Percentiles rank a stretch among this genome's conserved stretches.
Evolutionary conservation across 2,329 filamentous ascomycete genomes (phyloP).

Genomic region (Fusarium musae): DNA sequence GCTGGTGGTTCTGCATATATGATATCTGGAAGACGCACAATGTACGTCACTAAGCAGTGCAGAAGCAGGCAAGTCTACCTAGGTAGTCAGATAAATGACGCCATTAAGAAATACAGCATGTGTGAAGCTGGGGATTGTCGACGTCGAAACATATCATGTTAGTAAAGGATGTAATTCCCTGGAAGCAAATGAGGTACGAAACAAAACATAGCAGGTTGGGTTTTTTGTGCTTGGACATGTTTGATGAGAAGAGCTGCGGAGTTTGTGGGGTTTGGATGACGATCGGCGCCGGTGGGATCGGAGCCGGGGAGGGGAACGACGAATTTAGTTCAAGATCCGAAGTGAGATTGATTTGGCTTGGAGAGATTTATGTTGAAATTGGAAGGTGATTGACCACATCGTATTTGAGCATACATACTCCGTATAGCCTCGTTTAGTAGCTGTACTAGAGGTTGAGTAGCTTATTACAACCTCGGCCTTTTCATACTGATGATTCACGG

Average conservation of each 20-base stretch:
- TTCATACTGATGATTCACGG: conserved; percentile 5
- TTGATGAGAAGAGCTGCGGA: conserved; percentile 3
- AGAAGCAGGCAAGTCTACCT: background rate
- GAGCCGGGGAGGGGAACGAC: conserved; percentile 26
- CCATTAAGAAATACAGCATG: background rate
- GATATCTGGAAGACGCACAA: conserved; percentile 6
- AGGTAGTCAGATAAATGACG: background rate
- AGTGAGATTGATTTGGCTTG: background rate
- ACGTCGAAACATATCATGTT: background rate
- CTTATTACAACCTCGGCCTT: background rate
- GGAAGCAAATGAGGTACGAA: conserved; percentile 25
- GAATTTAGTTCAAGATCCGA: conserved; percentile 27
- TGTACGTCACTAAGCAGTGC: conserved; percentile 25
- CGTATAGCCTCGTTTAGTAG: background rate
- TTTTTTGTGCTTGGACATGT: background rate
- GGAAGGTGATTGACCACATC: background rate
- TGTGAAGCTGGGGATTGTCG: background rate
- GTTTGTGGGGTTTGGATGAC: conserved; percentile 31
- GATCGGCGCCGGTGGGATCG: conserved; percentile 36
- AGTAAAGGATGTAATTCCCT: background rate
- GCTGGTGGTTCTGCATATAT: conserved; percentile 25
- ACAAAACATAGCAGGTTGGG: conserved; percentile 12
- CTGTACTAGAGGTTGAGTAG: background rate
- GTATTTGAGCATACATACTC: background rate
- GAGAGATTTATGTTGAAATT: background rate